Evolutionary conservation across 306 rosid species (phyloP), one percentile per base, ranked within the genome.

Genomic region (Inga laurina): DNA sequence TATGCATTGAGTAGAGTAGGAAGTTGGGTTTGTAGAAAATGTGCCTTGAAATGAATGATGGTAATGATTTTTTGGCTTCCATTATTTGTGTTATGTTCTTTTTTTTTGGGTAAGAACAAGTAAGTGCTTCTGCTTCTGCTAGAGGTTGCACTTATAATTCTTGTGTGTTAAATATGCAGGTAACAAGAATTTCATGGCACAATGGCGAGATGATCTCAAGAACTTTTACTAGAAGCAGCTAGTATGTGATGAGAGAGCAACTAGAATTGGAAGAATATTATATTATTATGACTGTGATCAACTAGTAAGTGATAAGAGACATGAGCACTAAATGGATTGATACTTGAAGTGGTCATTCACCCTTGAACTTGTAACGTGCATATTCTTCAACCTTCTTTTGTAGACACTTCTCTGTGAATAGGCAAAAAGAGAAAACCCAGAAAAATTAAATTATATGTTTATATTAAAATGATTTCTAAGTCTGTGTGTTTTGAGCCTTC

Each of bases 151-250:
- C 87, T 84, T 34, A 86, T 34, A 86, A 12, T 82, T 62, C 61
- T 7, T 81, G 30, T 76, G 66, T 65, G 59, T 87, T 88, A 83
- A 79, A 79, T 75, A 54, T 86, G 92, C 95, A 93, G 98, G 87
- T 62, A 83, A 94, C 85, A 89, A 87, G 88, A 90, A 86, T 67
- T 88, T 88, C 79, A 71, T 94, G 88, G 91, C 91, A 79, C 90
- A 88, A 56, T 92, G 90, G 93, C 88, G 93, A 52, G 90, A 92
- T 78, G 91, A 92, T 80, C 85, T 91, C 79, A 92, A 84, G 87
- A 94, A 76, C 82, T 85, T 87, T 57, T 82, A 86, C 59, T 89
- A 37, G 52, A 45, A 69, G 43, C 67, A 35, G 34, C 69, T 45
- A 66, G 46, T 35, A 35, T 14, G 45, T 64, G 43, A 22, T 16